These are phyloP conservation scores for Aschersonia sp. DNA, from an alignment of 2,329 filamentous ascomycete species.

Conservation along the genomic window DNA sequence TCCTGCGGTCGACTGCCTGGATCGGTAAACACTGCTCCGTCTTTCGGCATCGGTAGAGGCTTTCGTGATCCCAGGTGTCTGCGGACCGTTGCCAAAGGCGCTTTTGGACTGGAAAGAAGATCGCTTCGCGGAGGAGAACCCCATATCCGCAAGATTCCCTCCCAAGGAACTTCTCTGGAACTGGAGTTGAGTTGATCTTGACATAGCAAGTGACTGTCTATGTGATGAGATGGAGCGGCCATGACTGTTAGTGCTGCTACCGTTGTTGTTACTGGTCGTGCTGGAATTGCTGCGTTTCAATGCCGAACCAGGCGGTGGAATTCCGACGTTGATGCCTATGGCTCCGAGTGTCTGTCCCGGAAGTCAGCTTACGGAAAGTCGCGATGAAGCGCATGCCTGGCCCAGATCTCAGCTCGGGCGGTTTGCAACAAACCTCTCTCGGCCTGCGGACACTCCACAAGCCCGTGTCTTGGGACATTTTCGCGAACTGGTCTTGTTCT, in stretches of 20 bases:
- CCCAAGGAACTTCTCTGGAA: slow-evolving; percentile 79
- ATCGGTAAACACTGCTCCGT: slow-evolving; percentile 70
- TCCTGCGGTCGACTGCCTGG: slow-evolving; percentile 52
- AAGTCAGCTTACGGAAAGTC: background rate
- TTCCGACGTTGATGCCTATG: slow-evolving; percentile 67
- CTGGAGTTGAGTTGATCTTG: slow-evolving; percentile 71
- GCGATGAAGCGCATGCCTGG: too few relatives aligned
- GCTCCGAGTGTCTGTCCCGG: slow-evolving; percentile 62
- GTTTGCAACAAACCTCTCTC: slow-evolving; percentile 55
- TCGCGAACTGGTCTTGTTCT: slow-evolving; percentile 5
- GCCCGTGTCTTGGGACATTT: slow-evolving; percentile 76
- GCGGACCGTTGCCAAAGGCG: slow-evolving; percentile 7
- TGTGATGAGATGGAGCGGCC: slow-evolving; percentile 70
- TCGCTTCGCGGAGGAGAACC: slow-evolving; percentile 72
- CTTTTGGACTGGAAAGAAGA: slow-evolving; percentile 68
- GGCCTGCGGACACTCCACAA: slow-evolving; percentile 86
- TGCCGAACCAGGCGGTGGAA: slow-evolving; percentile 83
- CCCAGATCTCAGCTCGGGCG: background rate
- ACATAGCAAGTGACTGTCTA: slow-evolving; percentile 72
- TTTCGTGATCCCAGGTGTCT: slow-evolving; percentile 40
- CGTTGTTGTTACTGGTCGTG: slow-evolving; percentile 10
- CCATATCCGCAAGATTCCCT: slow-evolving; percentile 63
- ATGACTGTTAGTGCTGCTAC: slow-evolving; percentile 49
- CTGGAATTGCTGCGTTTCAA: slow-evolving; percentile 80
- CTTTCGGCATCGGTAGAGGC: slow-evolving; percentile 41